These are phyloP conservation scores for Teratosphaeria destructans DNA, from an alignment of 2,329 filamentous ascomycete genomes.

Conservation along the genomic window DNA sequence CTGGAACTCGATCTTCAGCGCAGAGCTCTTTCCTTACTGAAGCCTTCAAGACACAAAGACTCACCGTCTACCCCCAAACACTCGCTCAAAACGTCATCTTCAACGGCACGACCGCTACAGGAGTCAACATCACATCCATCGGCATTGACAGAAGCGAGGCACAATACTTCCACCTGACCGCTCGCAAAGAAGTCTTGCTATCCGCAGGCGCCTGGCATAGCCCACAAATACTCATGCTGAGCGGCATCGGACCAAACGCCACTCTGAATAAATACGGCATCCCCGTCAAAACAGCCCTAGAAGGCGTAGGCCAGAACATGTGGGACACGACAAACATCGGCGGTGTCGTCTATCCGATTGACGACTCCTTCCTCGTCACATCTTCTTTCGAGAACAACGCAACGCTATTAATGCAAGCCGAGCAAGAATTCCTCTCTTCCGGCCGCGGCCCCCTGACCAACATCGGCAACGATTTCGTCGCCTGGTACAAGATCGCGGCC, in stretches of 20 bases:
- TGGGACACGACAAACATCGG: not conserved
- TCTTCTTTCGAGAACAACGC: not conserved
- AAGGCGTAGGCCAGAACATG: constrained; percentile 33
- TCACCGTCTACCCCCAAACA: not conserved
- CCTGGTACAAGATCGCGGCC: constrained; percentile 8
- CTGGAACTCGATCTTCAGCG: not conserved
- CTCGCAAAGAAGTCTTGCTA: constrained; percentile 30
- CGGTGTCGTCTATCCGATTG: not conserved
- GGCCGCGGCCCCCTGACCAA: constrained; percentile 15
- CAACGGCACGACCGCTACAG: constrained; percentile 3
- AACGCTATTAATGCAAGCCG: constrained; percentile 1
- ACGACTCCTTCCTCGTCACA: not conserved
- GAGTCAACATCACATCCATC: not conserved
- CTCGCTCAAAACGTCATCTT: constrained; percentile 22
- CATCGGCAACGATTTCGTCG: constrained; percentile 9
- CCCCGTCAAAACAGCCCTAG: constrained; percentile 34
- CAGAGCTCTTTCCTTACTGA: not conserved
- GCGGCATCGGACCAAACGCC: constrained; percentile 20
- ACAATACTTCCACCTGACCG: not conserved
- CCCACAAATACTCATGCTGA: constrained; percentile 28
- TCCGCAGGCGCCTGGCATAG: constrained; percentile 34
- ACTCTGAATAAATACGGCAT: constrained; percentile 30
- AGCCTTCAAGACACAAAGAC: not conserved
- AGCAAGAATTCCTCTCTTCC: constrained; percentile 8
- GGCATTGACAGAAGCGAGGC: not conserved